A percentile compares a stretch with the other conserved stretches of the same genome.
These are phyloP conservation scores for Phytopythium litorale DNA, from an alignment of 352 stramenopile genomes.

Conservation along the genomic window DNA sequence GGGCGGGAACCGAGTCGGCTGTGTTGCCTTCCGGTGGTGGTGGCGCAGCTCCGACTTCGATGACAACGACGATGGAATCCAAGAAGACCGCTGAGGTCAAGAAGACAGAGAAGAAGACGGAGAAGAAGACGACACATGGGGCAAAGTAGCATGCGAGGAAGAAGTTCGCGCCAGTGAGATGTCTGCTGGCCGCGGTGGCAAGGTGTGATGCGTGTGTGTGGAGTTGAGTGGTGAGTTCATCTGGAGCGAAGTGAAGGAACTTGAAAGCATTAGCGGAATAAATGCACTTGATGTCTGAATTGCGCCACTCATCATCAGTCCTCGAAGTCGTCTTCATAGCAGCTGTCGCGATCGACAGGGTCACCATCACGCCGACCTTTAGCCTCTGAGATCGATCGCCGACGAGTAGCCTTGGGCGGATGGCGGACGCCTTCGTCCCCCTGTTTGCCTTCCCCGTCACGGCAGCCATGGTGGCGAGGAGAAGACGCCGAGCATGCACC, in stretches of 20 bases:
- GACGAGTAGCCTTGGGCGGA: conserved; percentile 12
- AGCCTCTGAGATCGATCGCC: conserved; percentile 9
- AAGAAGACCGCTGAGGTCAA: not conserved
- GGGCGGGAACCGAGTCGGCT: not conserved
- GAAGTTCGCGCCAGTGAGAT: not conserved
- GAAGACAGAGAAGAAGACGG: not conserved
- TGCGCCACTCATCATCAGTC: conserved; percentile 22
- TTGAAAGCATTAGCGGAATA: not conserved
- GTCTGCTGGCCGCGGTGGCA: not conserved
- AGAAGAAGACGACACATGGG: not conserved
- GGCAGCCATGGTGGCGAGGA: conserved; percentile 3
- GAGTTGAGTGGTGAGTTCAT: not conserved
- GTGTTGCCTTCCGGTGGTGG: not conserved
- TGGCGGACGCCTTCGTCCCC: not conserved
- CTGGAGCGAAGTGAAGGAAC: not conserved
- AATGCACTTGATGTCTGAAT: conserved; percentile 1
- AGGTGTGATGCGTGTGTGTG: not conserved
- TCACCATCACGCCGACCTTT: conserved; percentile 18
- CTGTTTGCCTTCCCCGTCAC: conserved; percentile 2
- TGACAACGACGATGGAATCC: not conserved
- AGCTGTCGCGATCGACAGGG: conserved; percentile 44
- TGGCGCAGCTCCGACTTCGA: not conserved
- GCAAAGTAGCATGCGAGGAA: not conserved
- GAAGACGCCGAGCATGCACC: conserved; percentile 8
- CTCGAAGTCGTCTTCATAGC: conserved; percentile 84